Percentiles rank a stretch among this genome's conserved stretches.
These are phyloP conservation scores for Annona squamosa DNA, from an alignment of 164 flowering plant species.

Conservation along the genomic window DNA sequence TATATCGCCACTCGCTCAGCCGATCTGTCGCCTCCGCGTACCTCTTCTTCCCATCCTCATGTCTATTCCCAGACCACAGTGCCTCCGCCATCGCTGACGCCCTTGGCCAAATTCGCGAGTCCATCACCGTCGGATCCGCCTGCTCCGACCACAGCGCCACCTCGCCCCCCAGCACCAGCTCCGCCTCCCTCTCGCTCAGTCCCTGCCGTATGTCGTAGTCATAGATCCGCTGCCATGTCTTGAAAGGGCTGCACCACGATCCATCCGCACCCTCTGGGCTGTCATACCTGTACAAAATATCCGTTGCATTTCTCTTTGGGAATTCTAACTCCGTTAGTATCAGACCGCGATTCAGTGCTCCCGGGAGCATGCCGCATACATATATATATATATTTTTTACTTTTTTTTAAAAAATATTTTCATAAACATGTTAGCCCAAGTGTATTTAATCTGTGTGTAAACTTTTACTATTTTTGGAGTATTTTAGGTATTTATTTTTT, in stretches of 20 bases:
- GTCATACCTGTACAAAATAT: slow-evolving; percentile 19
- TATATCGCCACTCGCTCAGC: slow-evolving; percentile 70
- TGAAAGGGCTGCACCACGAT: slow-evolving; percentile 94
- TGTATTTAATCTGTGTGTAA: too few relatives aligned
- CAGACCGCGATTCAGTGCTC: too few relatives aligned
- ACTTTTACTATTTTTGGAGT: too few relatives aligned
- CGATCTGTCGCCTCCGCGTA: slow-evolving; percentile 78
- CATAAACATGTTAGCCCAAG: too few relatives aligned
- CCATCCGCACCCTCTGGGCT: slow-evolving; percentile 32
- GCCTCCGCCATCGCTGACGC: slow-evolving; percentile 82
- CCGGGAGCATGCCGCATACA: too few relatives aligned
- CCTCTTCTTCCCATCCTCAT: slow-evolving; percentile 65
- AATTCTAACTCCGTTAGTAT: too few relatives aligned
- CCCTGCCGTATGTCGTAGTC: slow-evolving; percentile 76
- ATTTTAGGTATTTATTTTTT: too few relatives aligned
- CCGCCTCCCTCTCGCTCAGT: slow-evolving; percentile 46
- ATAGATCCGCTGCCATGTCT: slow-evolving; percentile 83
- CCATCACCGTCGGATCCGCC: slow-evolving; percentile 72
- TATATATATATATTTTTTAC: too few relatives aligned
- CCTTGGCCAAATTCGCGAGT: slow-evolving; percentile 75
- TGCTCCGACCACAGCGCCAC: slow-evolving; percentile 97
- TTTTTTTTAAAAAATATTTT: too few relatives aligned
- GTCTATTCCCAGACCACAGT: slow-evolving; percentile 80
- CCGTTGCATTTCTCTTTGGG: too few relatives aligned
- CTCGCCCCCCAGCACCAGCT: slow-evolving; percentile 81